phyloP scores from a whole-genome alignment of 2,329 filamentous ascomycete genomes.

The Xylaria sp. region DNA sequence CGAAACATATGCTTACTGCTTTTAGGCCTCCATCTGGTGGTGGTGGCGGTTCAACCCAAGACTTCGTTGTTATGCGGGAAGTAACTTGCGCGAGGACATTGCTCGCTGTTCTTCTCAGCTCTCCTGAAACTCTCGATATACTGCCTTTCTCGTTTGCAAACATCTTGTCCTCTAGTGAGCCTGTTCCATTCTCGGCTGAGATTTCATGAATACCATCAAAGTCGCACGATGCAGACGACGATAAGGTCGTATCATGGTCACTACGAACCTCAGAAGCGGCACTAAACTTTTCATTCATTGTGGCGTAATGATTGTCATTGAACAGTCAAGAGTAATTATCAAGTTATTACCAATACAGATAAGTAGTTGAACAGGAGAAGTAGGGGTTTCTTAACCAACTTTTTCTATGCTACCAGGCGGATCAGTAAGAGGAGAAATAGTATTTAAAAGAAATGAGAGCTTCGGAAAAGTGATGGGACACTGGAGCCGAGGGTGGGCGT shows the following conservation, averaged over 20 bases:
- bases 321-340: slow-evolving; percentile 17
- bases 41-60: slow-evolving; percentile 46
- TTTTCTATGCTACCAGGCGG: slow-evolving; percentile 17
- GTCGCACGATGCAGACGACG: slow-evolving; percentile 32
- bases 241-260: slow-evolving; percentile 36
- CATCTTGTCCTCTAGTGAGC: neutral
- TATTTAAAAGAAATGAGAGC: neutral
- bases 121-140: slow-evolving; percentile 34
- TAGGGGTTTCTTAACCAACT: slow-evolving; percentile 6
- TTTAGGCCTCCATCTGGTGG: slow-evolving; percentile 48
- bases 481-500: neutral
- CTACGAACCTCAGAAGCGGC: slow-evolving; percentile 28
- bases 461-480: neutral
- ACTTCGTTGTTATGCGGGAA: slow-evolving; percentile 47
- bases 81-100: slow-evolving; percentile 45
- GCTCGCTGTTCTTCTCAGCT: slow-evolving; percentile 45
- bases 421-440: slow-evolving; percentile 4
- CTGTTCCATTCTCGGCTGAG: slow-evolving; percentile 18
- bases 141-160: slow-evolving; percentile 22
- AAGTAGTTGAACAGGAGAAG: slow-evolving; percentile 20
- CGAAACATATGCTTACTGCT: slow-evolving; percentile 39
- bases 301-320: slow-evolving; percentile 36
- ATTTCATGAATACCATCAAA: slow-evolving; percentile 26
- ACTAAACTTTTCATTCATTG: slow-evolving; percentile 39
- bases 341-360: slow-evolving; percentile 24